Conservation (phyloP, 78 protist species). For the Cyanophora paradoxa region DNA sequence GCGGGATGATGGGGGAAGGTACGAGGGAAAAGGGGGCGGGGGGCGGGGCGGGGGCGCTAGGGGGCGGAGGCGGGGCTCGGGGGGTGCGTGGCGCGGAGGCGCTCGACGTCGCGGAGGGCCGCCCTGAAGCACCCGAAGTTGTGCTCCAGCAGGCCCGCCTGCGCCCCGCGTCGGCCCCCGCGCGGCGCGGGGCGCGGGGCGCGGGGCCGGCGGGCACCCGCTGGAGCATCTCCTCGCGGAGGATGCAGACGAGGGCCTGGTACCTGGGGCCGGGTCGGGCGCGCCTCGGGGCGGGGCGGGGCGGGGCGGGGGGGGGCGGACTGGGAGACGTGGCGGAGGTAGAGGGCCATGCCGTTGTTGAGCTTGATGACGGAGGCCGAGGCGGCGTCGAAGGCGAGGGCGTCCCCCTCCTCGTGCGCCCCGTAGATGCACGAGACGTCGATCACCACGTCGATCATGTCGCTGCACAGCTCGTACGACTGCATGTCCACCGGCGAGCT, state of each 20-base stretch:
- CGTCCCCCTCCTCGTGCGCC: constrained; percentile 20
- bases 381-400: constrained; percentile 56
- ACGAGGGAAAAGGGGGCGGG: too few species aligned
- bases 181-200: too few species aligned
- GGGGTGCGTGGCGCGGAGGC: neutral
- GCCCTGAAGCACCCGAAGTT: constrained; percentile 75
- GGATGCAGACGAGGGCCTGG: constrained; percentile 80
- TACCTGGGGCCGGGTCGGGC: constrained; percentile 28
- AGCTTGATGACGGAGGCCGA: constrained; percentile 64
- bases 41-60: too few species aligned
- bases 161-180: too few species aligned
- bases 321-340: constrained; percentile 69
- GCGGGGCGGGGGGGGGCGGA: neutral
- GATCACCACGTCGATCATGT: constrained; percentile 91
- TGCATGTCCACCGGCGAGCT: constrained; percentile 85
- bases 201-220: too few species aligned
- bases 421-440: constrained; percentile 90
- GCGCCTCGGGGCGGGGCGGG: neutral
- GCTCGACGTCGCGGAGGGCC: constrained; percentile 60
- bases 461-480: constrained; percentile 85
- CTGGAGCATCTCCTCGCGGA: neutral
- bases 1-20: too few species aligned
- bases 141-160: constrained; percentile 86
- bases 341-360: constrained; percentile 64
- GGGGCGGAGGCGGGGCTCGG: neutral